phyloP scores from a whole-genome alignment of 176 grass and related monocot species.

The Triticum monococcum region DNA sequence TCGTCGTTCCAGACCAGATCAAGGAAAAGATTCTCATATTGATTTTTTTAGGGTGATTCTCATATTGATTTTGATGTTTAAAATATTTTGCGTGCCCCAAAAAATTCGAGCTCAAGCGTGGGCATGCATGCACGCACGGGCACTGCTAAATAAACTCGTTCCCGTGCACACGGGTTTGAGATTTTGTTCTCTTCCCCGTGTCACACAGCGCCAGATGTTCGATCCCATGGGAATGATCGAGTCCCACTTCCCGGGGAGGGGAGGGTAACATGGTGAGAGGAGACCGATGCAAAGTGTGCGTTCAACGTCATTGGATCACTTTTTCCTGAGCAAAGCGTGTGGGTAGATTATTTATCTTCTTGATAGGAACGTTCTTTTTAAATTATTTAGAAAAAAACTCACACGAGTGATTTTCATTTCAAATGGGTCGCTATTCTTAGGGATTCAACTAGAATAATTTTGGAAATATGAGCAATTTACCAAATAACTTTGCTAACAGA shows the following conservation, averaged over 20 bases:
- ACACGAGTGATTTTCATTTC: too few species aligned
- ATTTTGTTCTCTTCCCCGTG: background rate
- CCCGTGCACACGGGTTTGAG: background rate
- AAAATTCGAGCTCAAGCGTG: too few species aligned
- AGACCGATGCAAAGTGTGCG: background rate
- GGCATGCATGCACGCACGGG: background rate
- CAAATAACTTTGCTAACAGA: too few species aligned
- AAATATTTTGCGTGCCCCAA: background rate
- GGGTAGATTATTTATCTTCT: background rate
- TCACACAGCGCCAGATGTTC: background rate
- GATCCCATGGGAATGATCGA: background rate
- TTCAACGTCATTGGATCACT: too few species aligned
- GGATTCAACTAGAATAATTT: too few species aligned
- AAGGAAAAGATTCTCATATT: background rate
- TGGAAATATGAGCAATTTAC: too few species aligned
- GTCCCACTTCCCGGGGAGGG: background rate
- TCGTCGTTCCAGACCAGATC: background rate
- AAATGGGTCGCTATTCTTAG: too few species aligned
- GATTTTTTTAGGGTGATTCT: background rate
- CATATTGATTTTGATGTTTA: background rate
- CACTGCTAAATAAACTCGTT: background rate
- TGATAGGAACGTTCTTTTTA: background rate
- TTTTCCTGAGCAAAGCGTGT: background rate
- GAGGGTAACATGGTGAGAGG: background rate
- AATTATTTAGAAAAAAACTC: too few species aligned